Evolutionary conservation across 2,329 filamentous ascomycete species (phyloP).

Genomic region (Chrysosporium queenslandicum): DNA sequence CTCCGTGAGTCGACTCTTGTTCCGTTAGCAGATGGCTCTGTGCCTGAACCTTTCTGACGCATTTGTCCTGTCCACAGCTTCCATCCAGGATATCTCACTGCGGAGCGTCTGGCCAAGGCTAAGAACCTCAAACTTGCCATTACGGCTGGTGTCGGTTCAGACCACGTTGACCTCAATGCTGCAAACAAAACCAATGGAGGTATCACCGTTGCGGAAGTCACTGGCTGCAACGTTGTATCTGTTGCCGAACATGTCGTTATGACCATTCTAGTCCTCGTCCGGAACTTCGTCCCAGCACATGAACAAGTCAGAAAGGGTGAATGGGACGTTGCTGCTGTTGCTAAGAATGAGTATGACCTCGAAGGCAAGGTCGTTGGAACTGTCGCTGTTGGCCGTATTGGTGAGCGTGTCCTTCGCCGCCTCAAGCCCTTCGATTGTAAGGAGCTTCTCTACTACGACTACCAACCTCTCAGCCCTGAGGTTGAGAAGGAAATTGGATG

Average conservation of each 20-base stretch:
- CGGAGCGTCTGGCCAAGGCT: slow-evolving; percentile 89
- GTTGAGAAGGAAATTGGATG: slow-evolving; percentile 92
- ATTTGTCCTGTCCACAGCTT: slow-evolving; percentile 51
- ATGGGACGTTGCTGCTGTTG: slow-evolving; percentile 90
- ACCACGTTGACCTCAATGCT: slow-evolving; percentile 93
- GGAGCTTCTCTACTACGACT: slow-evolving; percentile 98
- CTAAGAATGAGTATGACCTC: slow-evolving; percentile 97
- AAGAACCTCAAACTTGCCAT: slow-evolving; percentile 98
- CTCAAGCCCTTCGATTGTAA: slow-evolving; percentile 99
- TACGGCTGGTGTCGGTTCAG: slow-evolving; percentile 94
- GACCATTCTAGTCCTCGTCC: slow-evolving; percentile 91
- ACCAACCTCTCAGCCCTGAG: slow-evolving; percentile 83
- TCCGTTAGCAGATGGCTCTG: too few relatives aligned
- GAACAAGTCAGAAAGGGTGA: slow-evolving; percentile 82
- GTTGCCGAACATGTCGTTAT: slow-evolving; percentile 98
- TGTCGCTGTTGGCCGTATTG: slow-evolving; percentile 93
- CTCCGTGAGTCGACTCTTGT: slow-evolving; percentile 59
- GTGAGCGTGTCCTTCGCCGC: slow-evolving; percentile 90
- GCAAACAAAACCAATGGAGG: slow-evolving; percentile 98
- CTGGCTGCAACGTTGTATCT: slow-evolving; percentile 94
- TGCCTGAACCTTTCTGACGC: not conserved
- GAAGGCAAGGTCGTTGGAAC: slow-evolving; percentile 97
- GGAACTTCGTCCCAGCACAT: slow-evolving; percentile 97
- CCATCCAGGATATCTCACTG: slow-evolving; percentile 95
- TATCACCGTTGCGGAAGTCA: slow-evolving; percentile 94